Conservation (phyloP, 2,329 filamentous ascomycete genomes). For the Hirsutella rhossiliensis region DNA sequence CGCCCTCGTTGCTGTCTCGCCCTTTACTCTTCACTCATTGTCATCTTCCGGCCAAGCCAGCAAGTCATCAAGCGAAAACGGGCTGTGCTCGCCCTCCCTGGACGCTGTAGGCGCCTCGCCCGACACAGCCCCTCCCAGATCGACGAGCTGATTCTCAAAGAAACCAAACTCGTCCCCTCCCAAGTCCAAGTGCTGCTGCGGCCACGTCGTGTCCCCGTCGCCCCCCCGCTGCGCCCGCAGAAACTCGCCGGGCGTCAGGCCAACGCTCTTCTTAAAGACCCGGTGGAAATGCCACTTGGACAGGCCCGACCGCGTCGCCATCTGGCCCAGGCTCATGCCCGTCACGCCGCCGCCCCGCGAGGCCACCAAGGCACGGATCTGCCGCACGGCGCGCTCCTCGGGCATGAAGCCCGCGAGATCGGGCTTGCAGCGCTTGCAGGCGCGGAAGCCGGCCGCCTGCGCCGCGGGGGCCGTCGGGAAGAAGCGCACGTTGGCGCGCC, state of each 20-base stretch:
- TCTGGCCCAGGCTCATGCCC: slow-evolving; percentile 25
- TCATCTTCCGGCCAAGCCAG: slow-evolving; percentile 7
- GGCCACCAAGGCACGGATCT: slow-evolving; percentile 20
- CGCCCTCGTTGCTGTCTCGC: no score
- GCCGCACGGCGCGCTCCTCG: slow-evolving; percentile 29
- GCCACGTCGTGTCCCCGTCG: not conserved
- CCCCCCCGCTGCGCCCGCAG: not conserved
- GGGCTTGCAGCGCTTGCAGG: slow-evolving; percentile 46
- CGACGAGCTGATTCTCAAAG: no score
- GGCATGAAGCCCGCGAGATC: slow-evolving; percentile 26
- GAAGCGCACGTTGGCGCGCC: slow-evolving; percentile 47
- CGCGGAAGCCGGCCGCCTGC: slow-evolving; percentile 33
- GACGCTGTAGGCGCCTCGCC: no score
- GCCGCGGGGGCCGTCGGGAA: slow-evolving; percentile 34
- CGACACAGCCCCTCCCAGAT: no score
- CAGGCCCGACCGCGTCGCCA: slow-evolving; percentile 38
- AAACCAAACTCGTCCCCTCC: not conserved
- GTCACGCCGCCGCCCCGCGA: slow-evolving; percentile 2
- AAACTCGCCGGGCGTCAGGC: slow-evolving; percentile 30
- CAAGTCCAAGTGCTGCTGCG: not conserved
- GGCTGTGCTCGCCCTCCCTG: not conserved
- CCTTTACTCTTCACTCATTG: no score
- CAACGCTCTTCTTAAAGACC: slow-evolving; percentile 42
- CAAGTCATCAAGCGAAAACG: slow-evolving; percentile 8
- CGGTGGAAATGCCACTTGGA: slow-evolving; percentile 48